These are phyloP conservation scores for Fusarium sororula DNA, from an alignment of 2,329 filamentous ascomycete species.

Conservation along the genomic window DNA sequence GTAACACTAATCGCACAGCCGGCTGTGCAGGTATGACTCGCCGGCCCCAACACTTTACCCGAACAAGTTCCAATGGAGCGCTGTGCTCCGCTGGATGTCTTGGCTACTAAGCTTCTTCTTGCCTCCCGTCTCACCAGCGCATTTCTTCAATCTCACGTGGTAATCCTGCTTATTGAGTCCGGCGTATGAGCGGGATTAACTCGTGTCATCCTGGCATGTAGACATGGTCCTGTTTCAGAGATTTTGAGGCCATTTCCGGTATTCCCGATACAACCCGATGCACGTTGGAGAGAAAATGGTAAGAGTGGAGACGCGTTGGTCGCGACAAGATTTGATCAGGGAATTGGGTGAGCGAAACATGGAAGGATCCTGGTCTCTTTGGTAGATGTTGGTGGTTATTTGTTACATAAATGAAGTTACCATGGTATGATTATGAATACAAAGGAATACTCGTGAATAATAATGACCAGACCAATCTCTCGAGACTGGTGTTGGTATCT, in stretches of 20 bases:
- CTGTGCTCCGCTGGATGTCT: background rate
- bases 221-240: background rate
- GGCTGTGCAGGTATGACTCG: no score
- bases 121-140: background rate
- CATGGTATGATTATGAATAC: background rate
- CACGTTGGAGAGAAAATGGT: background rate
- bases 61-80: background rate
- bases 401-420: background rate
- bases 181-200: background rate
- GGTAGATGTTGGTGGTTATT: background rate
- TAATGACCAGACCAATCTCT: background rate
- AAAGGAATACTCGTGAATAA: fast-evolving
- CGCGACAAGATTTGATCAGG: background rate
- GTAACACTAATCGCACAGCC: fast-evolving
- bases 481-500: fast-evolving
- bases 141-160: background rate
- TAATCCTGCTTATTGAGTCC: background rate
- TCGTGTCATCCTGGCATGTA: fast-evolving
- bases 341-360: background rate
- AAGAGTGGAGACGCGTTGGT: background rate
- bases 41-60: background rate
- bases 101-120: background rate
- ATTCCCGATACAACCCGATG: background rate
- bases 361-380: background rate
- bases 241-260: background rate